Evolutionary conservation across 75 land plant genomes (phyloP), one percentile per base, ranked within the genome.

Genomic region (Picea glauca): DNA sequence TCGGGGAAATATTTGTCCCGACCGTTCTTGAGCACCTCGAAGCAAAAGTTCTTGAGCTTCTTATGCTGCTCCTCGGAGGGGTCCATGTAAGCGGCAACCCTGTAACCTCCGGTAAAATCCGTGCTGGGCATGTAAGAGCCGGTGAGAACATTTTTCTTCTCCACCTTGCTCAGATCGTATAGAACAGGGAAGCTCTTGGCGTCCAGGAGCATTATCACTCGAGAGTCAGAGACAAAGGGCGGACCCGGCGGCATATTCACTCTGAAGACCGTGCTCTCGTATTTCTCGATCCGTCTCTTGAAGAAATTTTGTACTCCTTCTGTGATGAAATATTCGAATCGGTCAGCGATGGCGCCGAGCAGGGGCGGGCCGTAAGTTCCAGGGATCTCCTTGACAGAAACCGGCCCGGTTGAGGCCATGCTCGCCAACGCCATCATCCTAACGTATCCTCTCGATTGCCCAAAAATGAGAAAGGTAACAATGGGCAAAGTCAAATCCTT

Each of bases 191-290:
- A 60, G 62, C 62, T 60, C 62, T 60, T 60, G 62, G 62, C 18
- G 20, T 60, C 62, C 21, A 60, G 62, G 18, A 60, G n/a, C 17
- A 60, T 60, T 15, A 60, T 4, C 14, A 60, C n/a, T 60, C 83
- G 79, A 33, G 93, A 75, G 67, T 90, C 78, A 8, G 73, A 32
- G 77, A 93, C 77, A 60, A 89, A 76, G 60, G 84, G 83, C 1
- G 96, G 93, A 14, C 96, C 96, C 0, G 96, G 98, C 13, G 93
- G 92, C 92, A 93, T 86, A 83, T 95, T 91, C 59, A 84, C 67
- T 4, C 98, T 82, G 84, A 91, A 87, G 58, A 95, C 96, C 12
- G 98, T 93, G 76, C 94, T 91, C 31, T 86, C 58, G 89, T 93
- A 79, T 72, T 83, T 84, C 56, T 82, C 81, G 43, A 85, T 75